Evolutionary conservation across 371 early-diverging fungal genomes (phyloP), one percentile per base, ranked within the genome.

Genomic region (Syncephalastrum contaminatum): DNA sequence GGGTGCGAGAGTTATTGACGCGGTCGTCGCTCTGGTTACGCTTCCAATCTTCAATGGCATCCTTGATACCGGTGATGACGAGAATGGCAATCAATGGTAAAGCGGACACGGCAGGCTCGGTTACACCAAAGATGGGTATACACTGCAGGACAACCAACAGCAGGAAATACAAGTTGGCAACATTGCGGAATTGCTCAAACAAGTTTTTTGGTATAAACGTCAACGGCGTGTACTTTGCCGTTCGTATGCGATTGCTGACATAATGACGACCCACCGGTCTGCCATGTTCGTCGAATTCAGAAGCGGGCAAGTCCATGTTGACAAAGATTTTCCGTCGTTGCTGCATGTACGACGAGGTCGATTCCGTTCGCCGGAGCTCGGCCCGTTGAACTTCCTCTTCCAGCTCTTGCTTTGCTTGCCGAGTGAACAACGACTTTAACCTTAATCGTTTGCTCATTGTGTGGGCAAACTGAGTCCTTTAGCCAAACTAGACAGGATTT

Each of bases 161-260:
- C 49, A 96, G 69, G 63, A 98, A 98, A 75, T 95, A 98, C n/a
- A 96, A 59, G 68, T 97, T 98, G 60, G 93, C 93, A 20, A 84
- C 75, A 60, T 84, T 84, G 46, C 90, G 84, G 63, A 95, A 91
- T 72, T 98, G 97, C 55, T 92, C 93, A 64, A 85, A 90, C 19
- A 96, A 60, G 59, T 95, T 93, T 66, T 88, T 86, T 16, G 93
- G 93, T 10, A 96, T 39, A 73, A 98, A 98, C 12, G 88, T 86
- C 51, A 82, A 66, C 19, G 86, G 59, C 36, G 89, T 93, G 71
- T 98, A 97, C 67, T 92, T 94, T 18, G 93, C 87, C 0, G 94
- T 92, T 18, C 87, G 80, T 27, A 94, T 83, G 25, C 80, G 59
- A 67, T 93, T 93, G 64, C 79, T 70, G 24, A 62, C 56, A 52